Base-by-base conservation (phyloP, 176 grass and related monocot genomes). In the Carex littledalei region DNA sequence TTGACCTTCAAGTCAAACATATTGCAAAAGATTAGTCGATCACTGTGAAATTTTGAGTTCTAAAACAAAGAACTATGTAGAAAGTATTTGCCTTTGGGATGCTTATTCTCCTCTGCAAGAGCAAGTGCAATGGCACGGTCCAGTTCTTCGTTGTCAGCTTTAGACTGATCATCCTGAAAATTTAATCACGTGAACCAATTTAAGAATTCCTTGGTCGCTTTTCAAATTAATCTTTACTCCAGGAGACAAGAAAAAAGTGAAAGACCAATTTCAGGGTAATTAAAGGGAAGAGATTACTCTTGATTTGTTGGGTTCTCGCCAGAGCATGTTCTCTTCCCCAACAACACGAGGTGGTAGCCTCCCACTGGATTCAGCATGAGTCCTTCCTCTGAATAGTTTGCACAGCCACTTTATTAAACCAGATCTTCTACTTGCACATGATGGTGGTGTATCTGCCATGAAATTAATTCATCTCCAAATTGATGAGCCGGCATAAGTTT, bases 391-490 rank as follows among this genome's bases (percentile, higher is more conserved):
- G 45, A 99, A 84, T 89, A 95, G 87, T 79, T 86, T 87, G 87
- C 86, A 88, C 75, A 99, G 91, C 96, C 93, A 99, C 91, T 92
- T 95, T 93, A 95, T 89, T 84, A 99, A 89, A 86, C 87, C 69
- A 50, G 90, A 99, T 89, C 87, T 99, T 82, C 91, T 93, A 80
- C 90, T 89, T 91, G 74, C 31, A 61, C 84, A 79, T 53, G 79
- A 56, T 0, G n/a, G n/a, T n/a, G n/a, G n/a, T n/a, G 52, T 78
- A 15, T 55, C 74, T 78, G 50, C 74, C 74, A 78, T 78, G 52
- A 78, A 78, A 78, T 72, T 77, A 84, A 82, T 79, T 88, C 75
- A 86, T 85, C 31, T 84, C 65, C 86, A 70, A 59, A 58, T 83
- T 89, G 77, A 87, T 37, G 26, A 69, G 81, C 31, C 78, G 88